Conservation (phyloP, 345 rosid genomes). For the Corchorus capsularis region DNA sequence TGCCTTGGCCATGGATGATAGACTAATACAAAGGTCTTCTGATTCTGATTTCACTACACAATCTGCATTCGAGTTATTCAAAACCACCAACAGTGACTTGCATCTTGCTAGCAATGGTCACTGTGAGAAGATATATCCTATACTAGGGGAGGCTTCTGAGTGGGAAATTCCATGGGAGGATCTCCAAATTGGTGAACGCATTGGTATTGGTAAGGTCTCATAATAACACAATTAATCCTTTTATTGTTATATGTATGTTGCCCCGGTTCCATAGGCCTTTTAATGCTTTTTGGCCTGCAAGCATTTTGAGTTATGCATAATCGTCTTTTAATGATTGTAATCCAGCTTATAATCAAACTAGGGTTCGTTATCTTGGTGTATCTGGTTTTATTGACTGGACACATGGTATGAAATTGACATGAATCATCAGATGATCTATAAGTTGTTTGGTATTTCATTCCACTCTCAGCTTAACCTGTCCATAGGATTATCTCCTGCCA, state of each 20-base stretch:
- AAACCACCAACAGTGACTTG: conserved; percentile 32
- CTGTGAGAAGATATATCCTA: conserved; percentile 57
- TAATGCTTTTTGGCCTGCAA: background rate
- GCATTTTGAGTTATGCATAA: background rate
- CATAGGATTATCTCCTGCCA: background rate
- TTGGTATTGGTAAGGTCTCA: conserved; percentile 82
- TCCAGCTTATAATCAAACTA: background rate
- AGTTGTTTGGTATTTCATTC: background rate
- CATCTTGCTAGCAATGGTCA: conserved; percentile 39
- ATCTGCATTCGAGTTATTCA: conserved; percentile 39
- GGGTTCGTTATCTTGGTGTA: background rate
- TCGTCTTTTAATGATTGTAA: background rate
- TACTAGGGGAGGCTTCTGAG: conserved; percentile 78
- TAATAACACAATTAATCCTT: background rate
- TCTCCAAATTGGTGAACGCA: conserved; percentile 96
- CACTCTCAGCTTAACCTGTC: background rate
- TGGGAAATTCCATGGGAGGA: conserved; percentile 98
- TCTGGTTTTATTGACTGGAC: conserved; percentile 6
- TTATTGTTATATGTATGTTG: conserved; percentile 1
- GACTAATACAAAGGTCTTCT: conserved; percentile 20
- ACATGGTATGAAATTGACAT: background rate
- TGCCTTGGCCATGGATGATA: conserved; percentile 27
- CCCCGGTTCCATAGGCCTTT: background rate
- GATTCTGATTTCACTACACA: conserved; percentile 33
- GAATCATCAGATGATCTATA: background rate